Conservation (phyloP, 805 yeast genomes). For the Teunomyces pallodes region DNA sequence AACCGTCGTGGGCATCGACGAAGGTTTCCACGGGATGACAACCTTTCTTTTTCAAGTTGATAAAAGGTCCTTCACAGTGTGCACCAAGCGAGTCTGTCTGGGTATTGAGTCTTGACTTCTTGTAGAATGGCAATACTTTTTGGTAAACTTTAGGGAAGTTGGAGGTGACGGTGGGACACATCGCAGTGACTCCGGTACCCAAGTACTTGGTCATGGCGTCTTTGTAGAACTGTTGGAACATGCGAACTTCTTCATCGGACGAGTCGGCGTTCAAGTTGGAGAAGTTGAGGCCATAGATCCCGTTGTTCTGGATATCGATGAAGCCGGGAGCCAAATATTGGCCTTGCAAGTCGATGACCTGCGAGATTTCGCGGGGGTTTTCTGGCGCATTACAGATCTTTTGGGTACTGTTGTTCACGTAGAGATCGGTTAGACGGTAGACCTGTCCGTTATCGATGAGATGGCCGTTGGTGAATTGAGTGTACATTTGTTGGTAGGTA, state of each 20-base stretch:
- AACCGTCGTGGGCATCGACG: constrained; percentile 34
- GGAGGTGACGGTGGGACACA: constrained; percentile 58
- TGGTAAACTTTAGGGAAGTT: constrained; percentile 48
- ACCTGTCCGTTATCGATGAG: constrained; percentile 43
- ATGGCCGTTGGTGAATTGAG: constrained; percentile 41
- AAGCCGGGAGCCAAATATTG: constrained; percentile 52
- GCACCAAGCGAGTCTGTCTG: constrained; percentile 52
- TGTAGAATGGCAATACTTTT: constrained; percentile 45
- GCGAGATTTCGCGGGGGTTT: constrained; percentile 9
- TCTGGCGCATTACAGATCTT: constrained; percentile 34
- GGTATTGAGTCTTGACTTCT: constrained; percentile 26
- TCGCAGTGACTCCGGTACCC: constrained; percentile 52
- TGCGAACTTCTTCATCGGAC: constrained; percentile 27
- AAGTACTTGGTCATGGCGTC: constrained; percentile 47
- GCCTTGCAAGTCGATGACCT: constrained; percentile 46
- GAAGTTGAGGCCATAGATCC: constrained; percentile 55
- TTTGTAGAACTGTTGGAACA: constrained; percentile 35
- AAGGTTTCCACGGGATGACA: constrained; percentile 50
- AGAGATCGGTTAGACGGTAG: constrained; percentile 36
- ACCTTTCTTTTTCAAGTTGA: constrained; percentile 47
- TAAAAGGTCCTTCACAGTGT: constrained; percentile 61
- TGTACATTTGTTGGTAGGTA: constrained; percentile 6
- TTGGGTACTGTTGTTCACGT: constrained; percentile 41
- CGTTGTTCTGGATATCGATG: constrained; percentile 57
- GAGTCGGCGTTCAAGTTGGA: constrained; percentile 33